These are phyloP conservation scores for Dioszegia aurantiaca DNA, from an alignment of 768 basidiomycete species.

Conservation along the genomic window DNA sequence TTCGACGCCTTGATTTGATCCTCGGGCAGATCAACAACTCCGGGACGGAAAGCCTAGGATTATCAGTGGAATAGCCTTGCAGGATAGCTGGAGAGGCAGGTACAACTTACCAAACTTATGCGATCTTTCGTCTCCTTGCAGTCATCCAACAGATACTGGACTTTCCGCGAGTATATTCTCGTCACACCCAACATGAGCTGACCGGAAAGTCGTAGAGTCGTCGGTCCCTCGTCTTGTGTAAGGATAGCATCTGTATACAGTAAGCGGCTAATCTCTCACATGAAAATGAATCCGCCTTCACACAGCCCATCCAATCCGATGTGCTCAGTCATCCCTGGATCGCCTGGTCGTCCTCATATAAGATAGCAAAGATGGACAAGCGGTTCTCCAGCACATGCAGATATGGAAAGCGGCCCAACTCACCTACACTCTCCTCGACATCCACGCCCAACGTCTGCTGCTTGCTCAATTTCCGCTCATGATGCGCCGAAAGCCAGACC, in stretches of 20 bases:
- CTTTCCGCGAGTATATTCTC: conserved; percentile 94
- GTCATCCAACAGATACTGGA: conserved; percentile 95
- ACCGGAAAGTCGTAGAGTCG: conserved; percentile 94
- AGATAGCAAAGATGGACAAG: no score
- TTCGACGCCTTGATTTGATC: conserved; percentile 83
- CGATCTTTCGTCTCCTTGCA: conserved; percentile 94
- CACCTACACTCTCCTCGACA: conserved; percentile 88
- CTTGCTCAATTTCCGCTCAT: conserved; percentile 96
- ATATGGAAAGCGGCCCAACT: conserved; percentile 49
- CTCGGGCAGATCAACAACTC: conserved; percentile 91
- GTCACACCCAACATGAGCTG: conserved; percentile 95
- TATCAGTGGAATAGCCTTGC: conserved; percentile 1
- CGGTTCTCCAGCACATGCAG: no score
- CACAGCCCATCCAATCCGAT: background rate
- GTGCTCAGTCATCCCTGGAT: no score
- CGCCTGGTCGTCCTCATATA: no score
- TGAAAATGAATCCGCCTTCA: no score
- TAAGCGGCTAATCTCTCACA: conserved; percentile 12
- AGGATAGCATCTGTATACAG: conserved; percentile 71
- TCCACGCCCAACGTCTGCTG: conserved; percentile 90
- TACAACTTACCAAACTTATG: conserved; percentile 89
- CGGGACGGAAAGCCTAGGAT: conserved; percentile 83
- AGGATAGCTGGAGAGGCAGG: background rate
- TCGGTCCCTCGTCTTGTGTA: conserved; percentile 77
- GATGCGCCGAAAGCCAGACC: conserved; percentile 99